Conservation (phyloP, 176 grass and related monocot genomes). For the Lolium multiflorum region DNA sequence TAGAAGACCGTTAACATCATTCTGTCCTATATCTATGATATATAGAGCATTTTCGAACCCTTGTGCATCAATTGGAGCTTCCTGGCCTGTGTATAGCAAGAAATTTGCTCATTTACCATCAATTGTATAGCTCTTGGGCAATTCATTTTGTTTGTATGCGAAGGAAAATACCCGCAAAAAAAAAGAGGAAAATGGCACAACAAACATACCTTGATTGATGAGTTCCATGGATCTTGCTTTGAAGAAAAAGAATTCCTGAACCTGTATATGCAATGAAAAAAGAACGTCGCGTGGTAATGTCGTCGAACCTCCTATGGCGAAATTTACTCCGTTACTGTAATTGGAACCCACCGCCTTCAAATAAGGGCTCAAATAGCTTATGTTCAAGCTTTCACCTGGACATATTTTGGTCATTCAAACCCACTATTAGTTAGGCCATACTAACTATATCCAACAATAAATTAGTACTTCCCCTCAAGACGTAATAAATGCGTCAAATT, state of each 20-base stretch:
- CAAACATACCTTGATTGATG: constrained; percentile 53
- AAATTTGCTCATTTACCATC: constrained; percentile 14
- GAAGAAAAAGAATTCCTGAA: constrained; percentile 77
- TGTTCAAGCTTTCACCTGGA: constrained; percentile 84
- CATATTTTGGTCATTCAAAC: constrained; percentile 21
- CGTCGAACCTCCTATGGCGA: constrained; percentile 65
- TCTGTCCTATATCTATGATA: constrained; percentile 88
- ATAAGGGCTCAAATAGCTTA: constrained; percentile 79
- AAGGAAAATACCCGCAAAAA: too few relatives aligned
- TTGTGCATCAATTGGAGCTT: constrained; percentile 47
- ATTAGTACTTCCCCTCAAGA: neutral
- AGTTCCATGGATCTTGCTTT: constrained; percentile 77
- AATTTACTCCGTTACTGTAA: constrained; percentile 87
- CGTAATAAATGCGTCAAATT: neutral
- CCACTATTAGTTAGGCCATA: constrained; percentile 34
- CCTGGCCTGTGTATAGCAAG: constrained; percentile 48
- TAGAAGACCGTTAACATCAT: constrained; percentile 67
- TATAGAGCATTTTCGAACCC: constrained; percentile 76
- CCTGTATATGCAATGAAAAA: constrained; percentile 75
- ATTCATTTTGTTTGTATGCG: constrained; percentile 3
- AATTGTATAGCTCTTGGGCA: neutral
- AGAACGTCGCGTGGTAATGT: constrained; percentile 53
- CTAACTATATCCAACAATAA: neutral
- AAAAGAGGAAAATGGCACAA: neutral
- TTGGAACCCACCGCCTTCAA: constrained; percentile 74